Evolutionary conservation across 2,329 filamentous ascomycete species (phyloP), one percentile per base, ranked within the genome.

Genomic region (Sphaerulina musiva): DNA sequence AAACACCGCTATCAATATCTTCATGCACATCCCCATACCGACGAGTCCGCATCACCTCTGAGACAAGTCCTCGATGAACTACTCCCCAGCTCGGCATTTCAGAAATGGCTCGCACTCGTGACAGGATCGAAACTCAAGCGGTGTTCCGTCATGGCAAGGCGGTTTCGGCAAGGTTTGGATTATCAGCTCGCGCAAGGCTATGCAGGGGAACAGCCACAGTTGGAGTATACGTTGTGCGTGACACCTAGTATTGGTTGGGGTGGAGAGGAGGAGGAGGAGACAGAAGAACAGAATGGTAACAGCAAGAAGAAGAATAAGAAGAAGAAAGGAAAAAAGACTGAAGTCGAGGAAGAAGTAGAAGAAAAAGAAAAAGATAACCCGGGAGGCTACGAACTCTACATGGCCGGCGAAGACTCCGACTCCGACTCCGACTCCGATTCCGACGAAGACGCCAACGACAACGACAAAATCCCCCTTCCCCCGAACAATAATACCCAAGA

Each of bases 1-100:
- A 98, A 98, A 75, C 90, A 96, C 68, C 87, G 91, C 11, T 98
- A 86, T 70, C 77, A 95, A 2, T 98, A 93, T 72, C 80, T 88
- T 56, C 83, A 89, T 62, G 29, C 48, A 1, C 58, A 62, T 10
- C 47, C 45, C 9, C 39, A 38, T 14, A 51, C 31, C 10, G 41
- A 56, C 2, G 60, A 61, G 46, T 75, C 49, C 14, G 52, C 26
- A 73, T 61, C 77, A 80, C 88, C 0, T 78, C 95, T 55, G 82
- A 85, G 52, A 51, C 88, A 95, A 69, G 77, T 98, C 7, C 72
- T 96, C 9, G 83, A 95, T 60, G 81, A 86, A 10, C 80, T 97
- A 52, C 78, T 98, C 14, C 91, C 93, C 0, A 95, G 89, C 56
- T 78, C 80, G 20, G 83, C 90, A 40, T 98, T 98, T 77, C 83